These are phyloP conservation scores for Phaeosphaeriaceae sp. DNA, from an alignment of 2,329 filamentous ascomycete genomes.

Conservation along the genomic window DNA sequence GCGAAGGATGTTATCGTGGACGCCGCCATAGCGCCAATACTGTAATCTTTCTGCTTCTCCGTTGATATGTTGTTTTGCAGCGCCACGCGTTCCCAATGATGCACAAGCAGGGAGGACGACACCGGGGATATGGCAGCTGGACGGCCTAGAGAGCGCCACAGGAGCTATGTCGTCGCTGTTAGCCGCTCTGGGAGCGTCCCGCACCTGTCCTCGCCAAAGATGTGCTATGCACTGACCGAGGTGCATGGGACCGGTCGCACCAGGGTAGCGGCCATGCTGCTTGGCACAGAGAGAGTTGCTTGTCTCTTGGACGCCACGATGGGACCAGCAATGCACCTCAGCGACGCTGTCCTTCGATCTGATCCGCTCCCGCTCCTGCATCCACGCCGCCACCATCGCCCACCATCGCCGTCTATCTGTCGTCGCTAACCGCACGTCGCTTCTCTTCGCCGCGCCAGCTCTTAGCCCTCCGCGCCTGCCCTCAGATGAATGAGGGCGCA, in stretches of 20 bases:
- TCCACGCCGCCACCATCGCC: conserved; percentile 11
- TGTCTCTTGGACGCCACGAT: conserved; percentile 32
- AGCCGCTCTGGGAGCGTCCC: background rate
- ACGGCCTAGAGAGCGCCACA: background rate
- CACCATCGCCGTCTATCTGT: conserved; percentile 15
- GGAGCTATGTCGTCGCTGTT: background rate
- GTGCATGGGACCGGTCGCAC: conserved; percentile 1
- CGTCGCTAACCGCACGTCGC: conserved; percentile 2
- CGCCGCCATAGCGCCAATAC: background rate
- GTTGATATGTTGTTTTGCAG: background rate
- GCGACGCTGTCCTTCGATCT: conserved; percentile 22
- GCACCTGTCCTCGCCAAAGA: background rate
- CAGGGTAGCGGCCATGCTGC: background rate
- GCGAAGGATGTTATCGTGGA: background rate
- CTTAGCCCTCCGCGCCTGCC: conserved; percentile 10
- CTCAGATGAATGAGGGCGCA: conserved; percentile 35
- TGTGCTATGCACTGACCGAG: background rate
- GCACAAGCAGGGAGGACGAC: too few relatives aligned
- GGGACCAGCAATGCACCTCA: conserved; percentile 28
- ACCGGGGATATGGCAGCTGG: background rate
- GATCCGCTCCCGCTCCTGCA: conserved; percentile 19
- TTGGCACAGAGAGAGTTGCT: conserved; percentile 6
- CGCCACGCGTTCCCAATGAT: too few relatives aligned
- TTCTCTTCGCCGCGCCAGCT: conserved; percentile 5
- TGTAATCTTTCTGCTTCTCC: background rate